A percentile compares a stretch with the other conserved stretches of the same genome.
These are phyloP conservation scores for Kurtzmaniella quercitrusa DNA, from an alignment of 1,139 yeast genomes.

Conservation along the genomic window DNA sequence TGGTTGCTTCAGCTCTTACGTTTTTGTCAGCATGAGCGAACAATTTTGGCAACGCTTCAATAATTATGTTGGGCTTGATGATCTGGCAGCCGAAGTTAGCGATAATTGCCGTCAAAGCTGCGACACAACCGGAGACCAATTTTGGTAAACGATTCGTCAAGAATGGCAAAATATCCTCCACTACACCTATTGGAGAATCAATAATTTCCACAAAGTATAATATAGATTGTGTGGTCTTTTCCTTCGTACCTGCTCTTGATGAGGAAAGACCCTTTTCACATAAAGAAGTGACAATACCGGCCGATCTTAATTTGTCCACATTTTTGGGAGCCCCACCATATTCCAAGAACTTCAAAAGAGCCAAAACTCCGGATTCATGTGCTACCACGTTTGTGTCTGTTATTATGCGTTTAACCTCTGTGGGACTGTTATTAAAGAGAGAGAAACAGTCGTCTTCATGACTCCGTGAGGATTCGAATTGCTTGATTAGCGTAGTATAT, in stretches of 20 bases:
- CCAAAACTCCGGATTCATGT: conserved; percentile 72
- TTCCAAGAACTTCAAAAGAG: conserved; percentile 54
- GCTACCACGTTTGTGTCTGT: conserved; percentile 88
- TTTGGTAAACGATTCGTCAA: conserved; percentile 70
- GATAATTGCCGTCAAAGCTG: conserved; percentile 54
- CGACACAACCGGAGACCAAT: conserved; percentile 65
- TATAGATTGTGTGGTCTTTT: conserved; percentile 59
- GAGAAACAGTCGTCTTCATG: conserved; percentile 54
- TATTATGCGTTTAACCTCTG: conserved; percentile 52
- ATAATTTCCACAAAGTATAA: conserved; percentile 57
- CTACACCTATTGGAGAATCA: conserved; percentile 50
- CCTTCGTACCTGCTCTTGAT: conserved; percentile 71
- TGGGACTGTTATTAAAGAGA: conserved; percentile 46
- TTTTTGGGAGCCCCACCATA: conserved; percentile 48
- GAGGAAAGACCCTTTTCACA: conserved; percentile 82
- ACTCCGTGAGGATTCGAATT: conserved; percentile 51
- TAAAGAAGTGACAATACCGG: conserved; percentile 51
- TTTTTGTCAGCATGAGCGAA: conserved; percentile 86
- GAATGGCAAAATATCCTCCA: conserved; percentile 66
- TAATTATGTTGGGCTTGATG: conserved; percentile 56
- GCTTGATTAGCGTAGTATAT: conserved; percentile 60
- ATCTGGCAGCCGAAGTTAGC: conserved; percentile 68
- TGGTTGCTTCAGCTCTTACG: conserved; percentile 77
- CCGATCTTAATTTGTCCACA: conserved; percentile 32
- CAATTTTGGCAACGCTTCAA: conserved; percentile 60